Evolutionary conservation across 2,329 filamentous ascomycete genomes (phyloP), one percentile per base, ranked within the genome.

Genomic region (Aspergillus pseudoterreus): DNA sequence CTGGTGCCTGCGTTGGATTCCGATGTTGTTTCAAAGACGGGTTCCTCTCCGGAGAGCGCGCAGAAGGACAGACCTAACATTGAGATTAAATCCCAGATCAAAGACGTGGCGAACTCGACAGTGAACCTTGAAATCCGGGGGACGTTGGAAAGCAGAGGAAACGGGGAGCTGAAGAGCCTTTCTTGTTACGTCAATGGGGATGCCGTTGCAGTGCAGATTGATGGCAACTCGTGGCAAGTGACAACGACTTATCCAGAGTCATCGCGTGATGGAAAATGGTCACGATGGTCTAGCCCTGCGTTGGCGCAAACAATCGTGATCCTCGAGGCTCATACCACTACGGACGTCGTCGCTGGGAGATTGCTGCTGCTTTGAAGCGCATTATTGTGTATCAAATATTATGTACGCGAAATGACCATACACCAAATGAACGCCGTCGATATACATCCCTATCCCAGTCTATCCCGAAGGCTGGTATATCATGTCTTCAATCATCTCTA

Each of bases 401-500:
- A 39, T 35, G 19, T 47, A 45, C 30, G 39, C 8, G 11, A 47
- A 17, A 17, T 10, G 4, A 30, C 27, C 8, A 30, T 30, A 30
- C 27, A 30, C 8, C 8, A 11, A 10, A 11, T 11, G 8, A 11
- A 30, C 27, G 27, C 27, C 27, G 24, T 11, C 2, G 11, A 30
- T 30, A 11, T 30, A 30, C 27, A 9, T 30, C 27, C 27, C 27
- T 30, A 9, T 30, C 10, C 2, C 10, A 30, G 10, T 8, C 27
- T 30, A 30, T 30, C 10, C 8, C 2, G 27, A 10, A 30, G 39
- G 14, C 17, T 45, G 30, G 15, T 57, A 55, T 47, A 62, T 54
- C 53, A 65, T 63, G 53, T 65, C 63, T 39, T 65, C 60, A 43
- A 65, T 62, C 63, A 64, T 65, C 2, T 54, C 59, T 22, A 62